Conservation (phyloP, 2,329 filamentous ascomycete species). For the Diaporthe sp. region DNA sequence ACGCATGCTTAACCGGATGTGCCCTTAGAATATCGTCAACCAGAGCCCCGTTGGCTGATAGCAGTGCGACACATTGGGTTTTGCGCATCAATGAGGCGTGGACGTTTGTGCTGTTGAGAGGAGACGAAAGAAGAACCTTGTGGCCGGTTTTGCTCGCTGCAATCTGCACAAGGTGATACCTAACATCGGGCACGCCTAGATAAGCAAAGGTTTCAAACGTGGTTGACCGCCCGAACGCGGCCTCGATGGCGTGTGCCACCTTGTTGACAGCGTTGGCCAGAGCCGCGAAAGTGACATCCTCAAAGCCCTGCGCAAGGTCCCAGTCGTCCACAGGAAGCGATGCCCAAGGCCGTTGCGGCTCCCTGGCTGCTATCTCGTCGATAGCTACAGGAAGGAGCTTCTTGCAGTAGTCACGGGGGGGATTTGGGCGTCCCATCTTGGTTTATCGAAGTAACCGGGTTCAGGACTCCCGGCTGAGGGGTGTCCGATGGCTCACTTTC, state of each 20-base stretch:
- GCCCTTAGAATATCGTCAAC: slow-evolving; percentile 35
- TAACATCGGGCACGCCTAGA: slow-evolving; percentile 36
- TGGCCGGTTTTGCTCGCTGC: slow-evolving; percentile 37
- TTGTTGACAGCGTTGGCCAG: slow-evolving; percentile 39
- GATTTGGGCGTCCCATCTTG: slow-evolving; percentile 17
- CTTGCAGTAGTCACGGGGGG: slow-evolving; percentile 23
- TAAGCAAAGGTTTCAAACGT: slow-evolving; percentile 37
- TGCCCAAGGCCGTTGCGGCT: slow-evolving; percentile 36
- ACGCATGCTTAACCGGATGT: slow-evolving; percentile 3
- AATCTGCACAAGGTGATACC: slow-evolving; percentile 39
- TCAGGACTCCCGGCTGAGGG: background rate
- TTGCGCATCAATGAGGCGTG: slow-evolving; percentile 36
- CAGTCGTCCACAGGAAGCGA: slow-evolving; percentile 38
- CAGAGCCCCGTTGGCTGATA: slow-evolving; percentile 32
- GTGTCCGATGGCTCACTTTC: background rate
- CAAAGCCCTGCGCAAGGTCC: slow-evolving; percentile 37
- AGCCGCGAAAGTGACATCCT: slow-evolving; percentile 36
- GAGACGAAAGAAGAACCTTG: slow-evolving; percentile 38
- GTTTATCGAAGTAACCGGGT: background rate
- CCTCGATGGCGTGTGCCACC: slow-evolving; percentile 37
- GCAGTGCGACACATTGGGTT: slow-evolving; percentile 35
- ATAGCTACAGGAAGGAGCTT: slow-evolving; percentile 36
- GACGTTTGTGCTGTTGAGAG: slow-evolving; percentile 36
- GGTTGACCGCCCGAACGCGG: slow-evolving; percentile 33
- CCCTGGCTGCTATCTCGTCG: slow-evolving; percentile 35